Base-by-base conservation (phyloP, 129 eudicot genomes). In the Saposhnikovia divaricata region DNA sequence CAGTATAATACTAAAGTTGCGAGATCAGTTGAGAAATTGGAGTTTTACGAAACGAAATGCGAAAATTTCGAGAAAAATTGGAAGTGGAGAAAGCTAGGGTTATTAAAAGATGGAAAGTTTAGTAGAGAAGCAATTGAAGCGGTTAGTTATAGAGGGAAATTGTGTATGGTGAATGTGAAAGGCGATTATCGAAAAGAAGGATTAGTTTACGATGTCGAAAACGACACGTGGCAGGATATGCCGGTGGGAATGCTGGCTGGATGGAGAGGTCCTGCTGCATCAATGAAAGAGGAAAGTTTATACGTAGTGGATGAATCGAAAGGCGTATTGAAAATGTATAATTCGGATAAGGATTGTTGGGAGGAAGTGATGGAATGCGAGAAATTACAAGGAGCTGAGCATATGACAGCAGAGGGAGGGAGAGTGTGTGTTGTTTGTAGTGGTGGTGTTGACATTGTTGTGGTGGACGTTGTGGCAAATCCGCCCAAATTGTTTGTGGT, bases 211-310 rank as follows among this genome's bases (percentile, higher is more conserved):
- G 86, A 91, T 63, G 85, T 88, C 0, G 23, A 28, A 50, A 83
- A 51, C 31, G 91, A 90, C 13, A 11, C 51, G 51, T 91, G 96
- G 97, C 77, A 70, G 37, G 91, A 87, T 21, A 91, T 93, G 96
- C 83, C 89, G 75, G 89, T 79, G 44, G 92, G 85, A 72, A 91
- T 94, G 97, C 45, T 90, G 77, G 80, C 39, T 8, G 98, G 98
- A 11, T 94, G 98, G 98, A 85, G 82, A 55, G 98, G 98, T 8
- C 98, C 98, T 50, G 98, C 93, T 77, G 91, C 93, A 45, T 85
- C 97, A 28, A 84, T 92, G 91, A 88, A 80, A 1, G 98, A 93
- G 78, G 88, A 93, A 66, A 66, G 25, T 6, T 79, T 93, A 1
- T 91, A 84, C 43, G 69, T 82, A 85, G 92, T 91, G 71, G 97